Conservation (phyloP, 371 early-diverging fungal species). For the Mucor ambiguus region DNA sequence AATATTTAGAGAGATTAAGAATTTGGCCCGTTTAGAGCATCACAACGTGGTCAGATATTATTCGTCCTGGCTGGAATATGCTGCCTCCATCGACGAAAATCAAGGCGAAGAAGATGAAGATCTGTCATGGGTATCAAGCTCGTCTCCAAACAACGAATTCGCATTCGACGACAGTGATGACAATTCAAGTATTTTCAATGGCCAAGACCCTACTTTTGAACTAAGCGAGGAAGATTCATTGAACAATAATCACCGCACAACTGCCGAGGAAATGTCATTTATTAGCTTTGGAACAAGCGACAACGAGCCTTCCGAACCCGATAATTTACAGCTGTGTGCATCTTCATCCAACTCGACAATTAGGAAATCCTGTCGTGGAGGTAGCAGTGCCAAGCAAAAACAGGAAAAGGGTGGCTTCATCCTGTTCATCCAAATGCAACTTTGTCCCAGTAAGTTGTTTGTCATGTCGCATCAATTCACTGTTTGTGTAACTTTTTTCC, state of each 20-base stretch:
- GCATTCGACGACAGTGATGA: background rate
- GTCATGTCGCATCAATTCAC: background rate
- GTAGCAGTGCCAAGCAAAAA: slow-evolving; percentile 2
- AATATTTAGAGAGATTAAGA: slow-evolving; percentile 91
- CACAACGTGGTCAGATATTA: slow-evolving; percentile 92
- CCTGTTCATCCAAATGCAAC: slow-evolving; percentile 85
- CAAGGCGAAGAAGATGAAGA: slow-evolving; percentile 11
- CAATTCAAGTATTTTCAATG: slow-evolving; percentile 16
- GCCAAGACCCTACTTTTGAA: slow-evolving; percentile 23
- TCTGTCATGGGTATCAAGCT: slow-evolving; percentile 5
- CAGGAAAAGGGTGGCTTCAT: slow-evolving; percentile 44
- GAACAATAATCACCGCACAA: background rate
- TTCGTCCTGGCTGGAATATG: slow-evolving; percentile 88
- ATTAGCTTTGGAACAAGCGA: slow-evolving; percentile 7
- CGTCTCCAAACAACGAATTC: background rate
- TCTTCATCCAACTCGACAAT: slow-evolving; percentile 1
- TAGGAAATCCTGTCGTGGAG: background rate
- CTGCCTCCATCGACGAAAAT: background rate
- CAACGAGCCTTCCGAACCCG: background rate
- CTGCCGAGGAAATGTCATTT: background rate
- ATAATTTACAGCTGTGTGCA: background rate
- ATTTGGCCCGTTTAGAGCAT: slow-evolving; percentile 85
- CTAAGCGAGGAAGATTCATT: background rate
- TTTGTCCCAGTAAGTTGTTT: slow-evolving; percentile 64
- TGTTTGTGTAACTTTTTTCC: background rate